These are phyloP conservation scores for Gautieria morchelliformis DNA, from an alignment of 768 basidiomycete species.

Conservation along the genomic window DNA sequence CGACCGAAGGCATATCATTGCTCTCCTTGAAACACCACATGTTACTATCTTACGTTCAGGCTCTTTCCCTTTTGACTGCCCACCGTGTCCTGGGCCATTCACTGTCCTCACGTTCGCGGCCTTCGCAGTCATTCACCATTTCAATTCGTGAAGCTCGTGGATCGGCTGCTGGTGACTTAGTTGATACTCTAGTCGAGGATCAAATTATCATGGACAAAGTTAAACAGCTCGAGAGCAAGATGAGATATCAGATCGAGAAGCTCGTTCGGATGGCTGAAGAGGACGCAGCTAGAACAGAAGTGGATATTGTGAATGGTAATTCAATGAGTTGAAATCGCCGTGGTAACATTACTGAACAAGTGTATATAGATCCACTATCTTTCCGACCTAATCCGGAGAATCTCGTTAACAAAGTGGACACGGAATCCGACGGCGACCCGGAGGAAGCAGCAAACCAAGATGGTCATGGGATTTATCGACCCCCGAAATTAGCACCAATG, in stretches of 20 bases:
- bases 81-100: constrained; percentile 61
- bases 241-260: constrained; percentile 96
- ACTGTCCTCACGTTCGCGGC: constrained; percentile 39
- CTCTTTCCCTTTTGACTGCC: constrained; percentile 64
- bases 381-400: constrained; percentile 87
- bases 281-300: constrained; percentile 27
- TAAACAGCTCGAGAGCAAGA: constrained; percentile 71
- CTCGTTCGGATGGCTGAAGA: constrained; percentile 71
- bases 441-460: constrained; percentile 23
- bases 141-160: constrained; percentile 47
- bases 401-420: constrained; percentile 38
- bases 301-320: constrained; percentile 49
- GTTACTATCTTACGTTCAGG: constrained; percentile 78
- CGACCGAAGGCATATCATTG: constrained; percentile 79
- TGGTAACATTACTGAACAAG: background rate
- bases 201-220: constrained; percentile 85
- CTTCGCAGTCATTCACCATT: constrained; percentile 42
- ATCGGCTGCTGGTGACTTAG: constrained; percentile 55
- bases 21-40: constrained; percentile 81
- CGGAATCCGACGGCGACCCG: constrained; percentile 24
- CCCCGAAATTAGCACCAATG: constrained; percentile 82
- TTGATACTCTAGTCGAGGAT: constrained; percentile 70
- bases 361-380: constrained; percentile 69
- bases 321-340: constrained; percentile 9
- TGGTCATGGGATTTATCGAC: constrained; percentile 53